A percentile compares a stretch with the other conserved stretches of the same genome.
Evolutionary conservation across 1,284 basidiomycete genomes (phyloP).

Genomic region (Naganishia liquefaciens): DNA sequence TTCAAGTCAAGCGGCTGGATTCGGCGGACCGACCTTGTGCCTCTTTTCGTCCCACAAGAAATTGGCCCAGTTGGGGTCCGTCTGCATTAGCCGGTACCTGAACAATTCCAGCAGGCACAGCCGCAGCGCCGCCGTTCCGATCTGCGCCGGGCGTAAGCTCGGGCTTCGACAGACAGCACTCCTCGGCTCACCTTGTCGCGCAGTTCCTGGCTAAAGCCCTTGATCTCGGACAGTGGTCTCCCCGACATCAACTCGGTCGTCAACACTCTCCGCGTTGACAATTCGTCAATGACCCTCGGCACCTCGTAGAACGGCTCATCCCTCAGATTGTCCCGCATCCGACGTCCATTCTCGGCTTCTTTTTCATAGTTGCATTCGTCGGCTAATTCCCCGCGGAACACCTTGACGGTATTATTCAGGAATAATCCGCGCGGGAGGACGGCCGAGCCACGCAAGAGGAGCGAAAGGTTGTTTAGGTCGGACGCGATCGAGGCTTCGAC

Average conservation of each 20-base stretch:
- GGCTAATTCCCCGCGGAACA: slow-evolving; percentile 85
- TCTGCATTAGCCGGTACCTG: slow-evolving; percentile 91
- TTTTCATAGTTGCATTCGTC: slow-evolving; percentile 94
- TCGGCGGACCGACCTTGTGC: slow-evolving; percentile 20
- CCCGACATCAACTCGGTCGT: slow-evolving; percentile 88
- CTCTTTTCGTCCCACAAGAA: slow-evolving; percentile 76
- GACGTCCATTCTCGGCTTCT: slow-evolving; percentile 73
- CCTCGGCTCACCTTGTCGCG: slow-evolving; percentile 68
- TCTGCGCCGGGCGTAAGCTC: slow-evolving; percentile 57
- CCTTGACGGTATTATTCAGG: slow-evolving; percentile 81
- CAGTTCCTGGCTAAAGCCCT: slow-evolving; percentile 64
- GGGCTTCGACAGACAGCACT: not conserved
- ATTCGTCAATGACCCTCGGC: slow-evolving; percentile 75
- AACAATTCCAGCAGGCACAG: slow-evolving; percentile 90
- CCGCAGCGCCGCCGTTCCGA: slow-evolving; percentile 77
- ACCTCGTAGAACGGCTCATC: slow-evolving; percentile 72
- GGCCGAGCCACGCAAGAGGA: slow-evolving; percentile 75
- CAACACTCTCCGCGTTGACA: slow-evolving; percentile 77
- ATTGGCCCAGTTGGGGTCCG: slow-evolving; percentile 98
- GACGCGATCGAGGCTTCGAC: slow-evolving; percentile 81
- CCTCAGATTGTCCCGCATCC: slow-evolving; percentile 65
- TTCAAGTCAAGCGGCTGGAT: not conserved
- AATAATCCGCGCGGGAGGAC: slow-evolving; percentile 87
- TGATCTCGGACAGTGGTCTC: slow-evolving; percentile 70
- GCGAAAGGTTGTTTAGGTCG: slow-evolving; percentile 82